Evolutionary conservation across 2,329 filamentous ascomycete species (phyloP).

Genomic region (Monosporascus sp.): DNA sequence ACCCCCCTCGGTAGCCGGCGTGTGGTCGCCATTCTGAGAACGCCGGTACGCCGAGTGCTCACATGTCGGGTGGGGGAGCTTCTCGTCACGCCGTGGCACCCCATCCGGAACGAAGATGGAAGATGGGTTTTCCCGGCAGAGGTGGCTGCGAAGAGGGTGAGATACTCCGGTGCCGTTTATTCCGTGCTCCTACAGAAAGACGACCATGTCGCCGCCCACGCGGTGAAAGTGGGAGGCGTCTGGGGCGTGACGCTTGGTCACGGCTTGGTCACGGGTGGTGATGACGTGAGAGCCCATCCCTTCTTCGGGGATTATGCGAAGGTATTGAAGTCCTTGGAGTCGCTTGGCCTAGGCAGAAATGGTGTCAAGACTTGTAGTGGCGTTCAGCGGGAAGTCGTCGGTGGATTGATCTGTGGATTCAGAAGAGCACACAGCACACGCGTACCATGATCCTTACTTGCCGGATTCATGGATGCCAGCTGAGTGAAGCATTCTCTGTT

Average conservation of each 20-base stretch:
- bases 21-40: conserved; percentile 48
- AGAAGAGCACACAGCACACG: too few relatives aligned
- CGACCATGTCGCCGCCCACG: conserved; percentile 39
- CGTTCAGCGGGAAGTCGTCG: too few relatives aligned
- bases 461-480: too few relatives aligned
- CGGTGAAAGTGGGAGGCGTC: conserved; percentile 38
- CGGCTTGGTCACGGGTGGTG: conserved; percentile 33
- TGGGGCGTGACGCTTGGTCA: conserved; percentile 57
- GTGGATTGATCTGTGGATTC: too few relatives aligned
- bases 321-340: conserved; percentile 26
- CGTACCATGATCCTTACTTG: too few relatives aligned
- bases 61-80: conserved; percentile 43
- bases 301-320: conserved; percentile 49
- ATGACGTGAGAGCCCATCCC: conserved; percentile 41
- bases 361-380: too few relatives aligned
- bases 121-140: conserved; percentile 44
- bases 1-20: conserved; percentile 45
- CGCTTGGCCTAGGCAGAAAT: too few relatives aligned
- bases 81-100: conserved; percentile 56
- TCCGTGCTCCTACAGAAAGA: conserved; percentile 50
- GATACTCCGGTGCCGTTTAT: conserved; percentile 49
- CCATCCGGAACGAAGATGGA: conserved; percentile 34
- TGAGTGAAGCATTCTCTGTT: too few relatives aligned
- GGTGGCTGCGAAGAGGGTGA: conserved; percentile 24
- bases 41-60: conserved; percentile 30